Conservation (phyloP, 1,284 basidiomycete genomes). For the Erythrobasidium hasegawianum region DNA sequence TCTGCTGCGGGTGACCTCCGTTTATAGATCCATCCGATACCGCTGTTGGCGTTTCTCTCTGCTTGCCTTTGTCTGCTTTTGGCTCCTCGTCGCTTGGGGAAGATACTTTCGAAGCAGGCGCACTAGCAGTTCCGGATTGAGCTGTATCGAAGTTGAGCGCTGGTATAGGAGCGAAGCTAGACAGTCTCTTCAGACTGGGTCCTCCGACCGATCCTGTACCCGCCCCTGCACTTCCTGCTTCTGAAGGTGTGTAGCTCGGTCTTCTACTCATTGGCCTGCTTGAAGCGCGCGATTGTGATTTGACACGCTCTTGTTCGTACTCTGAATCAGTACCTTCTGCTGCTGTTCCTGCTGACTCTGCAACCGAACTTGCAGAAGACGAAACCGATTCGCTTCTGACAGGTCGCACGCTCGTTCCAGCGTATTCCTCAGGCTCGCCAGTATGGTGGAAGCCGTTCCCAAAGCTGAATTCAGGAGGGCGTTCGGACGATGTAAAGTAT, state of each 20-base stretch:
- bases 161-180: conserved; percentile 25
- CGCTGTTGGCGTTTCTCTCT: too few species aligned
- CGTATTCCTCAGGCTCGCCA: conserved; percentile 5
- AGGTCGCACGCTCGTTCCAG: conserved; percentile 1
- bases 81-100: too few species aligned
- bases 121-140: too few species aligned
- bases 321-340: conserved; percentile 30
- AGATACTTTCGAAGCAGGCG: too few species aligned
- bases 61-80: too few species aligned
- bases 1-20: too few species aligned
- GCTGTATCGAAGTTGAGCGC: neutral
- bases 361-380: conserved; percentile 14
- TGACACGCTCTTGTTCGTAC: conserved; percentile 20
- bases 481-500: conserved; percentile 7
- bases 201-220: neutral
- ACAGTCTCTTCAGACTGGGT: conserved; percentile 14
- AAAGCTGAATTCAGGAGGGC: neutral
- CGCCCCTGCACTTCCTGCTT: too few species aligned
- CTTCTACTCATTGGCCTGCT: conserved; percentile 12
- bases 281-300: conserved; percentile 1
- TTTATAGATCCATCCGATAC: too few species aligned
- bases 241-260: conserved; percentile 5
- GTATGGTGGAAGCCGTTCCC: conserved; percentile 20
- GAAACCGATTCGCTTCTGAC: conserved; percentile 13
- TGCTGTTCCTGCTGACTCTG: conserved; percentile 31